Evolutionary conservation across 306 rosid species (phyloP), one percentile per base, ranked within the genome.

Genomic region (Mimosa bimucronata): DNA sequence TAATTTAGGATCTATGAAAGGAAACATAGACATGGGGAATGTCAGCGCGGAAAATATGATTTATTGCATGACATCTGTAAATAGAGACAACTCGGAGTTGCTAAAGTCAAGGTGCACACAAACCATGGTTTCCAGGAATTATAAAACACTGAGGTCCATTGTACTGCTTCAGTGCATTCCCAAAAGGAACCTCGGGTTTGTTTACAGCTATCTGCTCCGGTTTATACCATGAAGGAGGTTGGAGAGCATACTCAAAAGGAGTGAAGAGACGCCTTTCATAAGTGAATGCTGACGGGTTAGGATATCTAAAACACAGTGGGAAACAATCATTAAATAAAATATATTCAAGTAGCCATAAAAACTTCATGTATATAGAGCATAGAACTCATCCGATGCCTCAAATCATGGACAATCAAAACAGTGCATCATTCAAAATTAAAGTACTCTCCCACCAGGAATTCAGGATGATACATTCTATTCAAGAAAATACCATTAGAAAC

Each of bases 71-170:
- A 85, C 29, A 61, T 65, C 60, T 64, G 16, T 60, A 66, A 78
- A 68, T 74, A 73, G 69, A 83, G 66, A 40, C 67, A 74, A 80
- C 40, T 52, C 57, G 42, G 46, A 52, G 50, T n/a, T 66, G 75
- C 75, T 48, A 60, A 73, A 45, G 67, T 53, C 31, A 15, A 80
- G 68, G 75, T 66, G 60, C 55, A 83, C 45, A 83, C 94, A 50
- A 81, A 95, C 99, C 99, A 81, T 95, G 99, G 83, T 95, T 95
- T 85, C 99, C 98, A 73, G 99, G 99, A 81, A 95, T 95, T 66
- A 91, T 71, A 73, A 93, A 95, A 87, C 98, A 91, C 80, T 95
- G 99, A 86, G 99, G 99, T 58, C 99, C 99, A 58, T 82, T 75
- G 38, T 95, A 93, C 60, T 91, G 88, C 89, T 87, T 90, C 73